Conservation (phyloP, 1,284 basidiomycete species). For the Sanguinoderma infundibulare region DNA sequence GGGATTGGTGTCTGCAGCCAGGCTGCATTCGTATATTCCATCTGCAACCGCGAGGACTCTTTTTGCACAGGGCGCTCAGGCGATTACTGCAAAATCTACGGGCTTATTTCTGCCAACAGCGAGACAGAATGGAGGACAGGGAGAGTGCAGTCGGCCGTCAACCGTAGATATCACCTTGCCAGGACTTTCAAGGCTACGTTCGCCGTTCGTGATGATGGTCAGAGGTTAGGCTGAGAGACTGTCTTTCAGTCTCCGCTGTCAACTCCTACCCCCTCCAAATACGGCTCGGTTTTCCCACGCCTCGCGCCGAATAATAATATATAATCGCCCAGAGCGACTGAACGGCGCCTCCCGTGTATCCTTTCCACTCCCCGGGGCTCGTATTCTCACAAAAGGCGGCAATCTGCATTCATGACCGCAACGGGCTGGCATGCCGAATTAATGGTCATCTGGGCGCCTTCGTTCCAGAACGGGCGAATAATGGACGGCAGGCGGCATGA, state of each 20-base stretch:
- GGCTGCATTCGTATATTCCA: slow-evolving; percentile 58
- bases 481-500: slow-evolving; percentile 10
- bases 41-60: slow-evolving; percentile 45
- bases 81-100: slow-evolving; percentile 54
- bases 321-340: not conserved
- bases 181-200: slow-evolving; percentile 30
- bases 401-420: not conserved
- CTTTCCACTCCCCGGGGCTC: not conserved
- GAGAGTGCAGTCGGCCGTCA: slow-evolving; percentile 26
- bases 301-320: slow-evolving; percentile 5
- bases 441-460: not conserved
- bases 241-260: slow-evolving; percentile 33
- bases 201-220: slow-evolving; percentile 37
- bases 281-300: slow-evolving; percentile 27
- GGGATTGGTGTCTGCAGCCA: slow-evolving; percentile 56
- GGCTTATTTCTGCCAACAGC: slow-evolving; percentile 55
- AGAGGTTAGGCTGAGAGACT: slow-evolving; percentile 33
- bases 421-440: not conserved
- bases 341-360: not conserved
- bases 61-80: slow-evolving; percentile 50
- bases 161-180: slow-evolving; percentile 34
- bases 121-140: slow-evolving; percentile 41
- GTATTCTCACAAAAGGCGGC: not conserved
- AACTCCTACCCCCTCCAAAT: slow-evolving; percentile 23
- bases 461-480: slow-evolving; percentile 5